Base-by-base conservation (phyloP, 2,329 filamentous ascomycete species). In the Apiospora malaysiana region DNA sequence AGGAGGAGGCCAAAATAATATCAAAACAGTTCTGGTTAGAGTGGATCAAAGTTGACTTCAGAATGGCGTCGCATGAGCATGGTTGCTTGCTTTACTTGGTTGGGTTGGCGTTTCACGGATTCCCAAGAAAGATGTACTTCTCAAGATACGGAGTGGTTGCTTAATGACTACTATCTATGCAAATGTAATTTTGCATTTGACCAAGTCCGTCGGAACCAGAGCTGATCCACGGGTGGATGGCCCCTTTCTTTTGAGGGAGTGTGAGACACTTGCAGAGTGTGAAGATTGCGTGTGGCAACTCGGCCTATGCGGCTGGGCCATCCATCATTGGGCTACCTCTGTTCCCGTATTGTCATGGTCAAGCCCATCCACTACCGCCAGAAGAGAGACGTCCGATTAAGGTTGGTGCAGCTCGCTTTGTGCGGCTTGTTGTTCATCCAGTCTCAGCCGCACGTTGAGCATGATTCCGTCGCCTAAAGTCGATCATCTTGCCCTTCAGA, bases 11-110 rank as follows among this genome's bases (percentile, higher is more conserved):
- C 21, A 42, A 9, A 47, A 37, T 37, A 37, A 12, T 32, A 46
- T 51, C 69, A 70, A 71, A 27, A 68, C 51, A 37, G 65, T 21
- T 40, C 42, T 40, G 69, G 21, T 51, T 67, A 71, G 40, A 65
- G 68, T 71, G 70, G 56, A 70, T 66, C 70, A 72, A 72, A 47
- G 42, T 72, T 71, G 37, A 67, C 42, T 67, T 71, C 72, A 72
- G 69, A 40, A 70, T 32, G 73, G 75, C 75, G 74, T 76, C 74
- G 73, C 46, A 68, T 56, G 67, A 68, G 45, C 67, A 51, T 56
- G 67, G 67, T 68, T 63, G 47, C 65, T 66, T 67, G 56, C 56
- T 63, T 67, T 68, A 68, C 27, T 49, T 68, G 67, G 67, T 68
- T 46, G 66, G 66, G 43, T 56, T 42, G 67, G 67, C 67, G 67